These are phyloP conservation scores for Epichloe amarillans DNA, from an alignment of 2,329 filamentous ascomycete species.

Conservation along the genomic window DNA sequence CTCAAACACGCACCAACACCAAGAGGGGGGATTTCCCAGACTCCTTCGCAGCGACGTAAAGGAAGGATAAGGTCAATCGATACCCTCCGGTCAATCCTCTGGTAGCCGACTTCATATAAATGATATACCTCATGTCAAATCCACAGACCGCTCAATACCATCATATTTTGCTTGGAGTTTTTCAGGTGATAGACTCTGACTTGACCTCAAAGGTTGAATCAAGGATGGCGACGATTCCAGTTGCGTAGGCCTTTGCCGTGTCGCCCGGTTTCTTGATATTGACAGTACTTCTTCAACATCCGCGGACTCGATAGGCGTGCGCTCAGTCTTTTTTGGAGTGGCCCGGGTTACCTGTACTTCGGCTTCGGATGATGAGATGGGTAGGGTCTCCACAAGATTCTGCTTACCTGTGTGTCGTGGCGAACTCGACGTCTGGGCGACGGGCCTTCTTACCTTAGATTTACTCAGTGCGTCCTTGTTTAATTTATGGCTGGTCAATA, in stretches of 20 bases:
- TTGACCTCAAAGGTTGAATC: slow-evolving; percentile 4
- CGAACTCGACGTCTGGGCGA: neutral
- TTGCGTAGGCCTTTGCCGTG: neutral
- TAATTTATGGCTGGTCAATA: neutral
- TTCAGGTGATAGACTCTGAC: neutral
- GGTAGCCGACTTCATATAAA: neutral
- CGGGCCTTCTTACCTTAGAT: neutral
- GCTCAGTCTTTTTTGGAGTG: neutral
- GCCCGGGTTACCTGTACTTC: neutral
- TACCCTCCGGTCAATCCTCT: neutral
- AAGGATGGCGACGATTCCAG: slow-evolving; percentile 1
- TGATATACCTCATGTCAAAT: slow-evolving; percentile 7
- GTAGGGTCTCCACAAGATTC: slow-evolving; percentile 2
- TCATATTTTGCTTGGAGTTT: slow-evolving; percentile 12
- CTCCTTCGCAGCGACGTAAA: neutral
- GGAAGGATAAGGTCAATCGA: neutral
- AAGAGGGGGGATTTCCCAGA: neutral
- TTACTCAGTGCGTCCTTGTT: too few species aligned
- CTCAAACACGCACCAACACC: neutral
- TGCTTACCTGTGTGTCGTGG: neutral
- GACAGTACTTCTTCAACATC: slow-evolving; percentile 3
- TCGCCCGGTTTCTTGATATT: neutral
- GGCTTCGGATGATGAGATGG: slow-evolving; percentile 4
- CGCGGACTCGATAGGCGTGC: neutral
- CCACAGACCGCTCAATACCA: slow-evolving; percentile 17